Evolutionary conservation across 495 filamentous ascomycete species (phyloP).

Genomic region (Pyrenula massariospora): DNA sequence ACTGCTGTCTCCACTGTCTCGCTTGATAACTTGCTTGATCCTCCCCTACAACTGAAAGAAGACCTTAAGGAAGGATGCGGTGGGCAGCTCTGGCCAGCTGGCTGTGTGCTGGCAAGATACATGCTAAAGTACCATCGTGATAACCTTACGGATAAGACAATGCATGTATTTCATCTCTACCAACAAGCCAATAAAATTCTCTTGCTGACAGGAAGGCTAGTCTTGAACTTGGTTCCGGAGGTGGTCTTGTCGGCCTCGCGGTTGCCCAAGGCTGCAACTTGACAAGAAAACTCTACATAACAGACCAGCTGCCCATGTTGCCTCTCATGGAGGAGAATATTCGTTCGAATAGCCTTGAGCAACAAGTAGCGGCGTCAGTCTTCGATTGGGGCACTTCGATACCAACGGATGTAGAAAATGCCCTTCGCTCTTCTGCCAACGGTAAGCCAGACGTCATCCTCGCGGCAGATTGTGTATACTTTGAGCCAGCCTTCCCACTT

Average conservation of each 20-base stretch:
- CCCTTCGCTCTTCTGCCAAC: conserved; percentile 2
- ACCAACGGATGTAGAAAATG: neutral
- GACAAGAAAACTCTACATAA: conserved; percentile 50
- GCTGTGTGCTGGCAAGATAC: conserved; percentile 76
- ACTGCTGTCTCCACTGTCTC: conserved; percentile 50
- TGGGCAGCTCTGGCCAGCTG: conserved; percentile 88
- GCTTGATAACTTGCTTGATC: conserved; percentile 61
- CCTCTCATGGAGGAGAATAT: conserved; percentile 77
- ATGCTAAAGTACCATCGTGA: conserved; percentile 57
- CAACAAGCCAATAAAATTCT: conserved; percentile 3
- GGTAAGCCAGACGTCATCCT: conserved; percentile 65
- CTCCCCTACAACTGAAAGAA: conserved; percentile 66
- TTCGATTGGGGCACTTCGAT: conserved; percentile 57
- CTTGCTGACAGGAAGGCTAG: conserved; percentile 27
- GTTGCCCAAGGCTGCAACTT: conserved; percentile 24
- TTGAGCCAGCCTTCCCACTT: conserved; percentile 86
- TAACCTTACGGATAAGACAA: conserved; percentile 49
- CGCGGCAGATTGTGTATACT: conserved; percentile 95
- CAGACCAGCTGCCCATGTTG: conserved; percentile 79
- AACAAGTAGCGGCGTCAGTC: conserved; percentile 44
- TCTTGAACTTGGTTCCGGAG: conserved; percentile 85
- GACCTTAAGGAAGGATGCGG: conserved; percentile 82
- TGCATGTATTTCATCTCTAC: conserved; percentile 46
- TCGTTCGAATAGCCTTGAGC: conserved; percentile 57
- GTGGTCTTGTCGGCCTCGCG: conserved; percentile 65